Base-by-base conservation (phyloP, 352 stramenopile genomes). In the Globisporangium spinosum region DNA sequence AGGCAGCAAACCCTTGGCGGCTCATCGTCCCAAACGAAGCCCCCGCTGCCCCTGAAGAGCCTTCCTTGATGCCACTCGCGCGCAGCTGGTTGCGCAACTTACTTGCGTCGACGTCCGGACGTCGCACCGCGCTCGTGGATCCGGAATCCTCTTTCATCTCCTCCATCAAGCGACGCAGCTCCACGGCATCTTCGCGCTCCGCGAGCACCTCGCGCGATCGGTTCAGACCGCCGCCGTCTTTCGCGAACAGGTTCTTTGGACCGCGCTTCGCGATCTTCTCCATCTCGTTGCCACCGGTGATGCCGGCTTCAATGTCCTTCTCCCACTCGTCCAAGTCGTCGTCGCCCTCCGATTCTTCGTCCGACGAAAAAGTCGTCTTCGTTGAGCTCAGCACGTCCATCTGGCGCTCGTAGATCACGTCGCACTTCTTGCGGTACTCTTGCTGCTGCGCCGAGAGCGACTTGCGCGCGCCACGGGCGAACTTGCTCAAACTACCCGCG, bases 381-480 rank as follows among this genome's bases (percentile, higher is more conserved):
- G 67, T 76, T 1, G 79, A 78, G 67, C 77, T 90, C 34, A 95
- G 66, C 17, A 94, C 85, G 70, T 93, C 79, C 77, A 95, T 90
- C 72, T 95, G 87, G 7, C 83, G 80, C 72, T 90, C 79, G 69
- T 95, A 95, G 57, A 93, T 91, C 63, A 87, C 81, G 65, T 95
- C 85, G 67, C 87, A 95, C 67, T 92, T 90, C 63, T 89, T 89
- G 17, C 82, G 85, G 59, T 95, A 95, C 63, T 92, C 87, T 76
- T 95, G 85, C 66, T 93, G 85, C 60, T 95, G 87, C 9, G 83
- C 85, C 20, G 83, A 92, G 47, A 93, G 73, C 20, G 85, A 91
- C 70, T 95, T 95, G 25, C 85, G 82, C 6, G 79, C 87, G 27
- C 83, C 85, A 76, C 87, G 83, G 53, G 84, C 85, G 60, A 93